These are phyloP conservation scores for Thyridium curvatum DNA, from an alignment of 2,329 filamentous ascomycete genomes.

Conservation along the genomic window DNA sequence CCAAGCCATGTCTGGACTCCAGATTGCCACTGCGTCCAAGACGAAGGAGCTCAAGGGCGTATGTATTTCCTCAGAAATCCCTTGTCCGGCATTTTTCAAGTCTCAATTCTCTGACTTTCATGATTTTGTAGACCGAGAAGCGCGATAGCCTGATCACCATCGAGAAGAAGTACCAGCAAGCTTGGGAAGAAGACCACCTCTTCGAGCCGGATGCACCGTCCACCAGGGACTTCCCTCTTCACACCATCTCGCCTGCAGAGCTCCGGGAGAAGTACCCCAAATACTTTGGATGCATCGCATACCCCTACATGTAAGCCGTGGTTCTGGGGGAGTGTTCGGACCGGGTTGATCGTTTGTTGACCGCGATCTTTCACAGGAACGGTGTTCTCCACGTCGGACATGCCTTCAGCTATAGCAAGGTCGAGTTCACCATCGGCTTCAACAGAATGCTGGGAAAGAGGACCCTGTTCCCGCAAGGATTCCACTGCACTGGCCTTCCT, in stretches of 20 bases:
- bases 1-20: slow-evolving; percentile 30
- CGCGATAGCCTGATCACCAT: slow-evolving; percentile 72
- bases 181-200: slow-evolving; percentile 70
- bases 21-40: slow-evolving; percentile 38
- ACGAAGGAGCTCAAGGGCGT: slow-evolving; percentile 53
- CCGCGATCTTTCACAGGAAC: slow-evolving; percentile 72
- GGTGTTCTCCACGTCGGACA: slow-evolving; percentile 86
- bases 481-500: slow-evolving; percentile 94
- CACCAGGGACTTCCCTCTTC: slow-evolving; percentile 23
- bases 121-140: slow-evolving; percentile 65
- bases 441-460: slow-evolving; percentile 87
- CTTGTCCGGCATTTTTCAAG: too few relatives aligned
- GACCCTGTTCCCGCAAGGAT: slow-evolving; percentile 83
- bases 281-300: slow-evolving; percentile 66
- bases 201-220: slow-evolving; percentile 86
- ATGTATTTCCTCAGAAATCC: too few relatives aligned
- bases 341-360: not conserved
- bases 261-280: slow-evolving; percentile 67
- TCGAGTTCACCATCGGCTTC: slow-evolving; percentile 86
- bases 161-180: slow-evolving; percentile 88
- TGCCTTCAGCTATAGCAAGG: slow-evolving; percentile 84
- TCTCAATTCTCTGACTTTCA: slow-evolving; percentile 7
- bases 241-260: slow-evolving; percentile 47
- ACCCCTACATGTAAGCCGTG: slow-evolving; percentile 27
- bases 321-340: slow-evolving; percentile 8